Base-by-base conservation (phyloP, 78 protist genomes). In the Isochrysis galbana region DNA sequence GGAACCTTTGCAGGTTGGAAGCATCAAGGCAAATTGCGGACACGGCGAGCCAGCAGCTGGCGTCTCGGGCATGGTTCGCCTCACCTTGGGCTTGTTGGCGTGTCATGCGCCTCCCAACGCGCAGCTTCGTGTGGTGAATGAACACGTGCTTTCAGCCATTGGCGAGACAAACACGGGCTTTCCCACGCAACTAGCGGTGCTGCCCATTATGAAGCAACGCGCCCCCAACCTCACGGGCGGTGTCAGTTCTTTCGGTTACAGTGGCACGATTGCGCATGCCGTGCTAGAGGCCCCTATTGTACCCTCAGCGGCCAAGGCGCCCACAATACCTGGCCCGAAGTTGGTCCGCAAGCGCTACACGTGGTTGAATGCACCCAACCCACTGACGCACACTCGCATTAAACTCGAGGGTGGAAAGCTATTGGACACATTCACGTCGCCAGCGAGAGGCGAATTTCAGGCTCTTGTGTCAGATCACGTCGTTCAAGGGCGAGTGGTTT, bases 1-100 rank as follows among this genome's bases (percentile, higher is more conserved):
- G n/a, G n/a, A n/a, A n/a, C n/a, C n/a, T n/a, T n/a, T n/a, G n/a
- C n/a, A n/a, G 23, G 48, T 97, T 19, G 97, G 97, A 41, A 11
- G 92, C 34, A 54, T 94, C 34, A 97, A 97, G 84, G 29, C 95
- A 3, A 94, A 92, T 54, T 72, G 94, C 41, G 98, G 97, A 4
- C 98, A 97, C 90, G 0, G 23, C 91, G 98, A 96, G 93, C 26
- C 90, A 36, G 90, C 92, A 0, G 94, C 83, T 36, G 91, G 94
- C 47, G n/a, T 32, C 29, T 23, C 45, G 45, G 83, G 83, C 46
- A 10, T 74, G 45, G 34, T 38, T 10, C 19, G 11, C 34, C 83
- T 74, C 26, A 3, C 22, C 83, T 32, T 11, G 17, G 2, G 46
- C 46, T 45, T 38, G n/a, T 23, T 5, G 34, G n/a, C 14, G 83